Conservation (phyloP, 2,329 filamentous ascomycete species). For the Apiospora sp. region DNA sequence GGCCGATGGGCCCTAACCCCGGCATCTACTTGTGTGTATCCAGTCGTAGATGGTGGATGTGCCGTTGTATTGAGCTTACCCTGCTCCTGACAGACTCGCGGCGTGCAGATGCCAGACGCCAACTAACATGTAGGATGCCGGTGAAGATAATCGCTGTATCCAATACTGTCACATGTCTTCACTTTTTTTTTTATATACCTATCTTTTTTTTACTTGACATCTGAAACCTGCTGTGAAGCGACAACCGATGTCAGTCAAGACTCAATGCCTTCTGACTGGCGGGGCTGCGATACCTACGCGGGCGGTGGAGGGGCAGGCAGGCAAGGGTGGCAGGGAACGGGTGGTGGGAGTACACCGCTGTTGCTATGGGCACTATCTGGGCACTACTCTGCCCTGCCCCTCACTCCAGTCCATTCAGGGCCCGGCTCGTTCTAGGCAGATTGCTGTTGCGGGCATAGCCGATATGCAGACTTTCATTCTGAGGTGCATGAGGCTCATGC, state of each 20-base stretch:
- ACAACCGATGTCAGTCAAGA: slow-evolving; percentile 11
- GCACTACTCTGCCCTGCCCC: slow-evolving; percentile 1
- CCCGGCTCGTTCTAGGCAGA: slow-evolving; percentile 19
- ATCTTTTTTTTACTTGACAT: neutral
- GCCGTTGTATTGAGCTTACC: slow-evolving; percentile 3
- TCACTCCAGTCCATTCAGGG: neutral
- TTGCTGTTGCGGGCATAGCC: slow-evolving; percentile 14
- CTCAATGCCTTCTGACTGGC: neutral
- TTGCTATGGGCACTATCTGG: slow-evolving; percentile 20
- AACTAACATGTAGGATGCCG: neutral
- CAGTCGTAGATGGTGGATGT: neutral
- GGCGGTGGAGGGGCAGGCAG: neutral
- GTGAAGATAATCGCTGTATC: neutral
- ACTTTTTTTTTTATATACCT: neutral
- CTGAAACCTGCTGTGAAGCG: slow-evolving; percentile 19
- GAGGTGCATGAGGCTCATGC: slow-evolving; percentile 19
- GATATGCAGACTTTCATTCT: slow-evolving; percentile 1
- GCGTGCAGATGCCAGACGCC: slow-evolving; percentile 4
- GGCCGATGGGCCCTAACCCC: slow-evolving; percentile 12
- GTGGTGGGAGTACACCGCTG: slow-evolving; percentile 11
- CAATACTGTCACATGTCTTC: neutral
- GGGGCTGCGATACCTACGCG: slow-evolving; percentile 1
- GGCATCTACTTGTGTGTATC: slow-evolving; percentile 4
- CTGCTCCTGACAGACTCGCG: neutral
- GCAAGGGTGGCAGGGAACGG: neutral